Evolutionary conservation across 768 basidiomycete genomes (phyloP), one percentile per base, ranked within the genome.

Genomic region (Rhodosporidiobolus sp.): DNA sequence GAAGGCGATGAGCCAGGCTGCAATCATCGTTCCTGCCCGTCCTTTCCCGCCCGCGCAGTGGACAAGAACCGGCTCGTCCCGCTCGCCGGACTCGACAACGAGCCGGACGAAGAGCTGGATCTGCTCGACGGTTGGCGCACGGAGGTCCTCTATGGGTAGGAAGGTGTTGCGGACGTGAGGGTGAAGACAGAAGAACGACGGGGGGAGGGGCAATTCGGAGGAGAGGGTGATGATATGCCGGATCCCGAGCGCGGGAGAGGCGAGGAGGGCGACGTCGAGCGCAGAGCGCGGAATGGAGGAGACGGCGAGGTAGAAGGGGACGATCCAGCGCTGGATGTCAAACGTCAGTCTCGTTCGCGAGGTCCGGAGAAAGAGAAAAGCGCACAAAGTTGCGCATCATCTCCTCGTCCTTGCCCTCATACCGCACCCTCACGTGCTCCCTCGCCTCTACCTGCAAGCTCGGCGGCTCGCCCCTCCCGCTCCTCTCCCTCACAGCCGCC

Each of bases 31-130:
- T 24, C 87, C 87, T 32, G 87, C 86, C 17, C 87, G 83, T 0
- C 87, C 87, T 72, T 87, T 87, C 4, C 87, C 87, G 11, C 86
- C 87, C 8, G 86, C 87, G 75, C 87, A 88, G 71, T 88, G 87
- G 4, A 88, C 80, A 22, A 88, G 80, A 14, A 87, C 73, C 0
- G 87, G 86, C 1, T 84, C 78, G 20, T 86, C 86, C 20, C 38
- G 19, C 24, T 86, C 84, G 38, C 38, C 38, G 14, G 38, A 43
- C 38, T 43, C 38, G 10, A 83, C 80, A 35, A 86, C 80, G 20
- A 87, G 76, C 22, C 82, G 78, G 74, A 87, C 81, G 71, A 87
- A 81, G 59, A 86, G 75, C 77, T 87, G 87, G 85, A 88, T 85
- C 72, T 87, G 86, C 79, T 87, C 86, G 64, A 87, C 81, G 0